These are phyloP conservation scores for Aphanomyces stellatus DNA, from an alignment of 352 stramenopile genomes.

Conservation along the genomic window DNA sequence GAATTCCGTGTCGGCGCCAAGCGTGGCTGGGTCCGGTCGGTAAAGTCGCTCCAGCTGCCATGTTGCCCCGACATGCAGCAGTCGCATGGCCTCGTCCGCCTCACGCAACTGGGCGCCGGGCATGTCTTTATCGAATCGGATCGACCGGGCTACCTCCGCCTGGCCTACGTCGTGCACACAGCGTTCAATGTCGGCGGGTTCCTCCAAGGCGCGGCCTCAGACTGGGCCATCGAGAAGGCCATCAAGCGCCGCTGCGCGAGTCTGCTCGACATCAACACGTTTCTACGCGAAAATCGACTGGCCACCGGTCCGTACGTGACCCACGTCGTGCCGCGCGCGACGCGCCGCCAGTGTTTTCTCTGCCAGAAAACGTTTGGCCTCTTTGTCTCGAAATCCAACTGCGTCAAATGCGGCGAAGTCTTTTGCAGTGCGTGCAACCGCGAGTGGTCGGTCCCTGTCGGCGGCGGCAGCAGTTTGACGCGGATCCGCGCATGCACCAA, in stretches of 20 bases:
- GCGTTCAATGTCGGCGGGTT: too few species aligned
- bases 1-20: neutral
- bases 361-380: neutral
- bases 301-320: neutral
- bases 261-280: neutral
- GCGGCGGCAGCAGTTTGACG: neutral
- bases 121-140: neutral
- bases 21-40: neutral
- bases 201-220: neutral
- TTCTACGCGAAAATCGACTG: neutral
- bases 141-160: neutral
- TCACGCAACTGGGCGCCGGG: neutral
- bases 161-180: neutral
- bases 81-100: neutral
- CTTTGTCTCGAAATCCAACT: neutral
- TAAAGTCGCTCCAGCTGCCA: neutral
- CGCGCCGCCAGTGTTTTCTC: neutral
- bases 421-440: neutral
- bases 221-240: neutral
- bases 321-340: neutral
- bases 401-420: conserved; percentile 7
- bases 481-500: neutral
- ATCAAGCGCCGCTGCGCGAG: neutral
- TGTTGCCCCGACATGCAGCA: neutral
- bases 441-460: neutral